Evolutionary conservation across 805 yeast species (phyloP).

Genomic region (Yarrowia yakushimensis): DNA sequence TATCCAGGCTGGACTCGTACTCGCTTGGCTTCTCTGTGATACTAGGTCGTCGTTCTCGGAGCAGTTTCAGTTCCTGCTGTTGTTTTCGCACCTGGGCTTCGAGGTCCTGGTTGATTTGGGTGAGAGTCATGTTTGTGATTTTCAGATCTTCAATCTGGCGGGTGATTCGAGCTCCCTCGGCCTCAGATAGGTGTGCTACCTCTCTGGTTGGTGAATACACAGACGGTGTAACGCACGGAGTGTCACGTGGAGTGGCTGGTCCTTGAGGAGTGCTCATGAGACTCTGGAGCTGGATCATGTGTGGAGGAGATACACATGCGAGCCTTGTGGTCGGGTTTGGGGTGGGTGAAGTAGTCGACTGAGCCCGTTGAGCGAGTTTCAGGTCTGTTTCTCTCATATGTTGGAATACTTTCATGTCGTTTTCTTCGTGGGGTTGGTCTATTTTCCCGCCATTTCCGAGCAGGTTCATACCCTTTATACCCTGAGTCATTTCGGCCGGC

Average conservation of each 20-base stretch:
- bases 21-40: not conserved
- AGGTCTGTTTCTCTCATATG: not conserved
- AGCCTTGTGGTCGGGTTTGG: not conserved
- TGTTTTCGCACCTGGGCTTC: slow-evolving; percentile 17
- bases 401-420: not conserved
- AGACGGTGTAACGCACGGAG: not conserved
- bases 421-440: not conserved
- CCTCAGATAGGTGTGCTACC: not conserved
- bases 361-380: not conserved
- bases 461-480: slow-evolving; percentile 11
- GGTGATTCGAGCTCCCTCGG: slow-evolving; percentile 14
- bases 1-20: not conserved
- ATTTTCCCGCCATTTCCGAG: not conserved
- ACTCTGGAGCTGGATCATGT: not conserved
- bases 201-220: slow-evolving; percentile 1
- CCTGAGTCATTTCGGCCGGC: not conserved
- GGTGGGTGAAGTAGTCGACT: not conserved
- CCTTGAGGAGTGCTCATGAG: not conserved
- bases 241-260: not conserved
- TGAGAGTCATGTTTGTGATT: slow-evolving; percentile 17
- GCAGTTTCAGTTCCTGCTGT: slow-evolving; percentile 10
- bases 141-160: slow-evolving; percentile 16
- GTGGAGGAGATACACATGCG: slow-evolving; percentile 6
- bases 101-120: not conserved
- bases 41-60: not conserved